Conservation (phyloP, 2,329 filamentous ascomycete species). For the Capronia americana region DNA sequence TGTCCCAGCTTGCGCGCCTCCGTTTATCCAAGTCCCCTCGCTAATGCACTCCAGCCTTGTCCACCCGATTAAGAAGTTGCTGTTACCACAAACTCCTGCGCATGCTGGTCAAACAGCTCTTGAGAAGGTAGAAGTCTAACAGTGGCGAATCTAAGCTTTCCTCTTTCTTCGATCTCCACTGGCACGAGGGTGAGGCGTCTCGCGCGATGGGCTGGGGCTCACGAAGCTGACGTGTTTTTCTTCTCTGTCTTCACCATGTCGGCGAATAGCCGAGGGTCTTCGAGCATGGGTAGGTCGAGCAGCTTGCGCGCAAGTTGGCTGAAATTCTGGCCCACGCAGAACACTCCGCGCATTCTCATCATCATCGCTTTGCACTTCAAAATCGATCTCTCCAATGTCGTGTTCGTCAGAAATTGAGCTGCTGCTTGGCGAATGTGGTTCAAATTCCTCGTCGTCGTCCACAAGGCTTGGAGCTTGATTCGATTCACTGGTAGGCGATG, state of each 20-base stretch:
- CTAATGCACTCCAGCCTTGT: slow-evolving; percentile 11
- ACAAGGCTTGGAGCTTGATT: slow-evolving; percentile 81
- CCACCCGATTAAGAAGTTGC: slow-evolving; percentile 9
- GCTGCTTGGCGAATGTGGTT: slow-evolving; percentile 67
- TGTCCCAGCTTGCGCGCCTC: slow-evolving; percentile 8
- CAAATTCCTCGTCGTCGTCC: slow-evolving; percentile 80
- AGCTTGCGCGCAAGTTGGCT: slow-evolving; percentile 43
- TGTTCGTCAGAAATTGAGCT: slow-evolving; percentile 57
- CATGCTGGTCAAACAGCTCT: slow-evolving; percentile 17
- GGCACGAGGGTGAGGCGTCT: slow-evolving; percentile 24
- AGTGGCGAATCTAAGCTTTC: slow-evolving; percentile 23
- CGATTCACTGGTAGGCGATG: slow-evolving; percentile 60
- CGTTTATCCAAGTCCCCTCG: slow-evolving; percentile 28
- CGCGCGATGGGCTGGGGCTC: slow-evolving; percentile 43
- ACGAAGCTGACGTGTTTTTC: slow-evolving; percentile 49
- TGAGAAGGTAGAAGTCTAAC: slow-evolving; percentile 22
- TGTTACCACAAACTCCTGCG: slow-evolving; percentile 15
- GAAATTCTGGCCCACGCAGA: slow-evolving; percentile 45
- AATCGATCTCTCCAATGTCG: slow-evolving; percentile 61
- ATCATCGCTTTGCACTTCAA: slow-evolving; percentile 56
- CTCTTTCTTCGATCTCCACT: slow-evolving; percentile 30
- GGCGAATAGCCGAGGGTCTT: slow-evolving; percentile 43
- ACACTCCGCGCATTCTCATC: slow-evolving; percentile 48
- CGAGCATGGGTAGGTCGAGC: slow-evolving; percentile 44
- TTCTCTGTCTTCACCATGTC: slow-evolving; percentile 43